Conservation (phyloP, 768 basidiomycete species). For the Cyclocybe cylindracea region DNA sequence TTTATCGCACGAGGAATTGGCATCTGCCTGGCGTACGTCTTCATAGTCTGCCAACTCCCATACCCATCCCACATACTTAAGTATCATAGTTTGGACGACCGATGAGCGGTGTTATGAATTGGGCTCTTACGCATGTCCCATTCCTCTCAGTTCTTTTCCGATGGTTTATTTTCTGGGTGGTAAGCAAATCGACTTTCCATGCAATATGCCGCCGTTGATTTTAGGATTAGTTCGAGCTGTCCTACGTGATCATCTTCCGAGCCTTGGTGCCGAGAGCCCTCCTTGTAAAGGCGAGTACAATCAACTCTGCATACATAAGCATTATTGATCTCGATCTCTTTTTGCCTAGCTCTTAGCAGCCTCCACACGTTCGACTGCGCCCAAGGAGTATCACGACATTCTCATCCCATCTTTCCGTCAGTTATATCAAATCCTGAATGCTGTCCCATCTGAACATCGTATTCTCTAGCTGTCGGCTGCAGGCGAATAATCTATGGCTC, state of each 20-base stretch:
- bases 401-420: constrained; percentile 53
- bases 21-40: constrained; percentile 41
- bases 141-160: constrained; percentile 12
- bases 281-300: constrained; percentile 9
- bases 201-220: not conserved
- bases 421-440: constrained; percentile 7
- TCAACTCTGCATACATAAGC: too few relatives aligned
- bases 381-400: constrained; percentile 42
- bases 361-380: constrained; percentile 43
- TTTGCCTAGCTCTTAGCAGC: constrained; percentile 5
- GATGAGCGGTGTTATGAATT: constrained; percentile 2
- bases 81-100: not conserved
- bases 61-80: not conserved
- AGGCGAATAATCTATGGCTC: constrained; percentile 55
- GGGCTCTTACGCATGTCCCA: constrained; percentile 12
- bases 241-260: constrained; percentile 10
- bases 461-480: constrained; percentile 45
- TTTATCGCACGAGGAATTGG: constrained; percentile 53
- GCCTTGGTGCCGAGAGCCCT: not conserved
- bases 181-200: constrained; percentile 1
- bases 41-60: not conserved
- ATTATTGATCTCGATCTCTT: constrained; percentile 6
- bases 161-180: constrained; percentile 14
- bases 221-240: constrained; percentile 8
- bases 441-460: not conserved